Base-by-base conservation (phyloP, 176 grass and related monocot species). In the Pharus latifolius region DNA sequence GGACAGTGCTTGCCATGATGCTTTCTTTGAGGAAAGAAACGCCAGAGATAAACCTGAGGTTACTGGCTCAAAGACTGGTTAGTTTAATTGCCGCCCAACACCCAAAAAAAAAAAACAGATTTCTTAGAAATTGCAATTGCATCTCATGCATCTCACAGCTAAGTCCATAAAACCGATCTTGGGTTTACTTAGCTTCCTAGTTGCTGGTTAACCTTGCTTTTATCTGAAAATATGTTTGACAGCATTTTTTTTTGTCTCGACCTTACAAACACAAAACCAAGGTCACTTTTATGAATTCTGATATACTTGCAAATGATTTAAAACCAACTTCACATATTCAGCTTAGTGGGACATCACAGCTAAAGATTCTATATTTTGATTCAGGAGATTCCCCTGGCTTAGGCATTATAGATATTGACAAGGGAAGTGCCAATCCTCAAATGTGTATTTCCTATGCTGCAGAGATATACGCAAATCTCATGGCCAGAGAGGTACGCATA, bases 401-500 rank as follows among this genome's bases (percentile, higher is more conserved):
- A 47, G 67, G 59, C 32, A 63, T 80, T 60, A 44, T 81, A 60
- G 73, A 91, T 50, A 81, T 91, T 78, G 88, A 91, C 78, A 81
- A 57, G 47, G 73, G 84, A 40, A 72, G 59, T 81, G 67, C 40
- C n/a, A 83, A 87, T 84, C 84, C 88, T 66, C 84, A 84, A 70
- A 84, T 91, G 84, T 91, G 88, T 52, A 60, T 48, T 56, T 51
- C 49, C 59, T 91, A 87, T 2, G 84, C 32, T 68, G 58, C 54
- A 51, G 80, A 91, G 26, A 78, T 91, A 69, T 91, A 87, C 65
- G 64, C 67, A 41, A 91, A 87, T 69, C 56, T 78, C 38, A 68
- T 83, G 85, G 84, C 85, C 11, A 63, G 69, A 50, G 89, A 92
- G 89, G 89, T 92, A 85, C 51, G 38, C 27, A 19, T 34, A 53